Conservation (phyloP, 306 rosid species). For the Dalbergia cultrata region DNA sequence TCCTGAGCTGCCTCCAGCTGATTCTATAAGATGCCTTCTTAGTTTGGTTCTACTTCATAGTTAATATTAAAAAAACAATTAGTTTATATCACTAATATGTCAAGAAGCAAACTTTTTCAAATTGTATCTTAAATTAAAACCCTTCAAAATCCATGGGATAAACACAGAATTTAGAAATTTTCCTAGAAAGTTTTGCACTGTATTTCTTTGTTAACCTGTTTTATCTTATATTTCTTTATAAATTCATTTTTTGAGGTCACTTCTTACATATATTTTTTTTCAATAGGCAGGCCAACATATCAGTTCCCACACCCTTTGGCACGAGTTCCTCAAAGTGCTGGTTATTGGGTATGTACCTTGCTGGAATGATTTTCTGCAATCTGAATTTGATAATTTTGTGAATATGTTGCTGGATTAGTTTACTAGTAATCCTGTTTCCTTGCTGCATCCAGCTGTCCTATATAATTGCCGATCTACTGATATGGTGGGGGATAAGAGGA, state of each 20-base stretch:
- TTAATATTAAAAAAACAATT: not conserved
- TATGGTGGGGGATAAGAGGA: slow-evolving; percentile 94
- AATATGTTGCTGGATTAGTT: slow-evolving; percentile 32
- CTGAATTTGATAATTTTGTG: slow-evolving; percentile 32
- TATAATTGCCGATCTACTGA: slow-evolving; percentile 76
- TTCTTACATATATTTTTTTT: slow-evolving; percentile 50
- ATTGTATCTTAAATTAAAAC: not conserved
- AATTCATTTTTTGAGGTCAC: slow-evolving; percentile 34
- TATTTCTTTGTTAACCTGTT: not conserved
- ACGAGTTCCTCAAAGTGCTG: slow-evolving; percentile 88
- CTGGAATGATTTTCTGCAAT: slow-evolving; percentile 20
- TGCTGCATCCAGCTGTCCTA: slow-evolving; percentile 73
- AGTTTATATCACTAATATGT: not conserved
- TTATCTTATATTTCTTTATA: not conserved
- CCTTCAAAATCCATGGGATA: not conserved
- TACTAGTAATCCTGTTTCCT: slow-evolving; percentile 33
- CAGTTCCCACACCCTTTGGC: slow-evolving; percentile 92
- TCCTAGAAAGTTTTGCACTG: not conserved
- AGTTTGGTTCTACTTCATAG: not conserved
- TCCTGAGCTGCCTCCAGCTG: no score
- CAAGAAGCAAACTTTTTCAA: not conserved
- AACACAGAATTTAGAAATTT: not conserved
- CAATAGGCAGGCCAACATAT: slow-evolving; percentile 85
- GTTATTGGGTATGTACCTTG: slow-evolving; percentile 73
- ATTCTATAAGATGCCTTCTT: not conserved